Conservation (phyloP, 179 eudicot species). For the Corrigiola litoralis region DNA sequence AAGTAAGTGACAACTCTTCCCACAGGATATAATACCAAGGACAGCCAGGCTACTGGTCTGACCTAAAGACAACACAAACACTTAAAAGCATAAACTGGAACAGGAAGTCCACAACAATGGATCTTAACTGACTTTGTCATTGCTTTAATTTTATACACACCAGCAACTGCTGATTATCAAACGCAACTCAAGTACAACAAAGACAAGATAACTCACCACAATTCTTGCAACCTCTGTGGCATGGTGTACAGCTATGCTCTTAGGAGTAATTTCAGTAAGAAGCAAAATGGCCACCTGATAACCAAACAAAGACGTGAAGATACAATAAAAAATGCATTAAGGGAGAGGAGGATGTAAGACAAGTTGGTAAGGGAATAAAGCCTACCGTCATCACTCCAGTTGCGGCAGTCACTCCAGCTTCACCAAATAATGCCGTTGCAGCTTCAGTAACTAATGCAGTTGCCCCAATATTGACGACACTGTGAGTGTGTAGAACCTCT, state of each 20-base stretch:
- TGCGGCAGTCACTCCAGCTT: constrained; percentile 95
- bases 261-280: constrained; percentile 97
- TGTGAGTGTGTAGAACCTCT: constrained; percentile 34
- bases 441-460: constrained; percentile 97
- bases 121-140: background rate
- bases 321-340: constrained; percentile 9
- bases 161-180: background rate
- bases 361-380: constrained; percentile 5
- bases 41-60: constrained; percentile 99
- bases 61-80: constrained; percentile 50
- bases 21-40: constrained; percentile 83
- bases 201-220: constrained; percentile 59
- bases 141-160: background rate
- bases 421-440: constrained; percentile 89
- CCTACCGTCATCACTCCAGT: constrained; percentile 98
- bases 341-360: background rate
- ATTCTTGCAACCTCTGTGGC: constrained; percentile 94
- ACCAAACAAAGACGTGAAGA: constrained; percentile 13
- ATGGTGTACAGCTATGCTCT: constrained; percentile 97
- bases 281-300: constrained; percentile 89
- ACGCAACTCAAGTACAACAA: background rate
- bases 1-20: constrained; percentile 90
- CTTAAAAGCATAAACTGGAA: background rate
- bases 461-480: constrained; percentile 94
- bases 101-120: background rate